Evolutionary conservation across 2,329 filamentous ascomycete species (phyloP), one percentile per base, ranked within the genome.

Genomic region (Curvularia hawaiiensis): DNA sequence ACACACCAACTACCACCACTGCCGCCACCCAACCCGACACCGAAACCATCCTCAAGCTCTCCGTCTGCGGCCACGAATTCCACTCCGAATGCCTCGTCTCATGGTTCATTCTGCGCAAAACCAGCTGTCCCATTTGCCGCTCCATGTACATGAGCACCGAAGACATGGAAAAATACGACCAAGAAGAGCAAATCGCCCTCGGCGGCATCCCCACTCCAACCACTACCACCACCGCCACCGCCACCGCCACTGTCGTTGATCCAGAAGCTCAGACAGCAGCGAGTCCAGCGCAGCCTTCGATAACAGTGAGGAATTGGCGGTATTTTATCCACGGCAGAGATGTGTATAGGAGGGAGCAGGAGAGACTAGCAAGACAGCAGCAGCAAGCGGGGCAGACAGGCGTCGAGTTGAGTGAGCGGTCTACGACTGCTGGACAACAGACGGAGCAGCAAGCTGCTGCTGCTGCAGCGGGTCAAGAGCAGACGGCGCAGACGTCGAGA

Each of bases 31-130:
- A 35, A 12, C 20, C 58, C 20, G 35, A 61, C 14, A 26, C 60
- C 39, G 66, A 71, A 48, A 56, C 65, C 16, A 71, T 72, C 8
- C 57, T 74, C n/a, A 65, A 59, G 26, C 56, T 75, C 6, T 62
- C 61, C 20, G 54, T 62, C 12, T 74, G 72, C 45, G 50, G 59
- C 8, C 71, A 75, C 43, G 67, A 73, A 49, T 75, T 72, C 57
- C 72, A 75, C 50, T 60, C 66, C 18, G 66, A 71, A 46, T 75
- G 72, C 50, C 59, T 75, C 39, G 59, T 69, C 8, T 72, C 69
- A 0, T 75, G 71, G 71, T 69, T 67, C 8, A 58, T 70, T 4
- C 44, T 71, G 5, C 65, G 66, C n/a, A 73, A 71, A 31, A 70
- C 60, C 20, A 72, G 62, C 22, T 75, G 71, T 55, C 72, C 72